Evolutionary conservation across 257 asterid species (phyloP).

Genomic region (Solanum ossicruentum): DNA sequence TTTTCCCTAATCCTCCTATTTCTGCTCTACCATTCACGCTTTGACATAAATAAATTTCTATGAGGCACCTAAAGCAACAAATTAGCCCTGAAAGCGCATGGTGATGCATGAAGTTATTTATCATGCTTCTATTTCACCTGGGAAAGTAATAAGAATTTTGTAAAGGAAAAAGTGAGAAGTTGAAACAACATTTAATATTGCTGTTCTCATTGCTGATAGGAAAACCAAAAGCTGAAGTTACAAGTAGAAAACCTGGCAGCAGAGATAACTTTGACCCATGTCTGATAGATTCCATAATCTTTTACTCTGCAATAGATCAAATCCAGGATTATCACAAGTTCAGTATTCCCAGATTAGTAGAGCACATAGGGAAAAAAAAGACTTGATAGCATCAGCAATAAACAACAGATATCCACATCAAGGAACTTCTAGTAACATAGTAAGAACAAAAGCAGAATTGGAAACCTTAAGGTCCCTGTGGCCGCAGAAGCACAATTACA

Average conservation of each 20-base stretch:
- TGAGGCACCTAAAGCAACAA: neutral
- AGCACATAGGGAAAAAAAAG: neutral
- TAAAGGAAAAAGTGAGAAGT: neutral
- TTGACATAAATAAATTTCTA: neutral
- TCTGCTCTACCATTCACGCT: neutral
- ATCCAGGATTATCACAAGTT: neutral
- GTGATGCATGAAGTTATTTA: neutral
- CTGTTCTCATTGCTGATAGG: neutral
- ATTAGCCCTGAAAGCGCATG: neutral
- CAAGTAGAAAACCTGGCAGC: neutral
- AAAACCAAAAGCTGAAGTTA: neutral
- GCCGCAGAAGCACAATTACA: neutral
- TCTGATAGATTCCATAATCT: constrained; percentile 56
- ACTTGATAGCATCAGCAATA: neutral
- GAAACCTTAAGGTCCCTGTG: neutral
- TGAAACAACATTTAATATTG: neutral
- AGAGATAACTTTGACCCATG: constrained; percentile 38
- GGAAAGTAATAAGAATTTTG: neutral
- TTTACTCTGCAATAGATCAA: constrained; percentile 38
- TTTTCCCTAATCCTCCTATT: neutral
- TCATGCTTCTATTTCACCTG: neutral
- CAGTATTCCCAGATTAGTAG: neutral
- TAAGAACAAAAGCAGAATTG: neutral
- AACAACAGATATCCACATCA: neutral
- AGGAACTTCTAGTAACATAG: neutral